Evolutionary conservation across 768 basidiomycete species (phyloP).

Genomic region (Lactarius pseudohatsudake): DNA sequence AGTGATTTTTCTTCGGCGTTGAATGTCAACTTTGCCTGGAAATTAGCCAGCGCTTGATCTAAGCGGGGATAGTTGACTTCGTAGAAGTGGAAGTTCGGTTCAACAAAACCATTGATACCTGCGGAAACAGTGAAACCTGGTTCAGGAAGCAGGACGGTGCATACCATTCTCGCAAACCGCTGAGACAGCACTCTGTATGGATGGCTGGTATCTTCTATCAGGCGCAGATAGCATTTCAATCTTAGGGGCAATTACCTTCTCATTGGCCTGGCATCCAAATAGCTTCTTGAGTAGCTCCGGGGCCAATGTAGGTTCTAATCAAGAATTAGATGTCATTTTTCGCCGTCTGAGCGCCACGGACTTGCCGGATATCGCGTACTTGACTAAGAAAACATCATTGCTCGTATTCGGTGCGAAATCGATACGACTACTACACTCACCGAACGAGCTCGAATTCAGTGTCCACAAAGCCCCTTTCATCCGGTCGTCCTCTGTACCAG

Average conservation of each 20-base stretch:
- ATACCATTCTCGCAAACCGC: conserved; percentile 63
- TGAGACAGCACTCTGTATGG: conserved; percentile 70
- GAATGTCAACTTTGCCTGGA: conserved; percentile 42
- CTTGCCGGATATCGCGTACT: conserved; percentile 45
- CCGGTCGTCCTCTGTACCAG: conserved; percentile 80
- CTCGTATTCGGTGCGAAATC: conserved; percentile 2
- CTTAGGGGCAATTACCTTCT: conserved; percentile 53
- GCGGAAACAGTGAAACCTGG: conserved; percentile 12
- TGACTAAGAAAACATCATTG: conserved; percentile 32
- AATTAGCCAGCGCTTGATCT: conserved; percentile 37
- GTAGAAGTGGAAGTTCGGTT: conserved; percentile 59
- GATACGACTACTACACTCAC: conserved; percentile 35
- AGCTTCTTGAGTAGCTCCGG: conserved; percentile 58
- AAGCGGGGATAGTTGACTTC: conserved; percentile 48
- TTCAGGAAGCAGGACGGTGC: conserved; percentile 28
- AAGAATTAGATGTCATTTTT: neutral
- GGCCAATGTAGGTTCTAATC: conserved; percentile 61
- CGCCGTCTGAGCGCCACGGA: neutral
- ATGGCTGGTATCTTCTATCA: conserved; percentile 47
- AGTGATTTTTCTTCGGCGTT: conserved; percentile 39
- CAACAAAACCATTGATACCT: conserved; percentile 62
- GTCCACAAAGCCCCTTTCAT: conserved; percentile 92
- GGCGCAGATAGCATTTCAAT: neutral
- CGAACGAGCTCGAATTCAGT: conserved; percentile 62
- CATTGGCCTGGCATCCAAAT: conserved; percentile 77